Conservation (phyloP, 441 rosid genomes). For the Eutrema salsugineum region DNA sequence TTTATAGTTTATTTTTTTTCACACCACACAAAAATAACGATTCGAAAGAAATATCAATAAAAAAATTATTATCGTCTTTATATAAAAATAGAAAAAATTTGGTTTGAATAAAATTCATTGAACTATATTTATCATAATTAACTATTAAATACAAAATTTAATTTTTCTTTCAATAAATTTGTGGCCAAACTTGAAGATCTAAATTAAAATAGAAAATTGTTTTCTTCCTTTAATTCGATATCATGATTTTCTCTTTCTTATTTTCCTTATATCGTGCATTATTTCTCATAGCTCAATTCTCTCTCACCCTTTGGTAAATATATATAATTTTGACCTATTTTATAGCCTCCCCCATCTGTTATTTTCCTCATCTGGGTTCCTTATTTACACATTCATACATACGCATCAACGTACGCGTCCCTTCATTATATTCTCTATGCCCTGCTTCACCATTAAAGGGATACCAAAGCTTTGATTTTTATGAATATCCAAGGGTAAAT, state of each 20-base stretch:
- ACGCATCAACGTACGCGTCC: constrained; percentile 24
- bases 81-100: constrained; percentile 15
- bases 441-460: constrained; percentile 32
- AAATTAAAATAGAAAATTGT: constrained; percentile 21
- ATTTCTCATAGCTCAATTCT: constrained; percentile 30
- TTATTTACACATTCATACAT: constrained; percentile 18
- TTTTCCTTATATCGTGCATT: constrained; percentile 12
- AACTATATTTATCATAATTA: constrained; percentile 21
- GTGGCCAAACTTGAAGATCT: constrained; percentile 25
- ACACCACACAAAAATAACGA: neutral
- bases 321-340: constrained; percentile 28
- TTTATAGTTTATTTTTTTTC: neutral
- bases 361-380: constrained; percentile 57
- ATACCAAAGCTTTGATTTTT: constrained; percentile 35
- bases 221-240: constrained; percentile 13
- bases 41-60: neutral
- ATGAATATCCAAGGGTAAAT: constrained; percentile 39
- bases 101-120: neutral
- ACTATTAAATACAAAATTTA: neutral
- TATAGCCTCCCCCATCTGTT: constrained; percentile 32
- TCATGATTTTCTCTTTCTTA: neutral
- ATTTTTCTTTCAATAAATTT: neutral
- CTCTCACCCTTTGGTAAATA: constrained; percentile 47
- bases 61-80: neutral
- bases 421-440: constrained; percentile 22